These are phyloP conservation scores for Abelmoschus esculentus DNA, from an alignment of 345 rosid species.

Conservation along the genomic window DNA sequence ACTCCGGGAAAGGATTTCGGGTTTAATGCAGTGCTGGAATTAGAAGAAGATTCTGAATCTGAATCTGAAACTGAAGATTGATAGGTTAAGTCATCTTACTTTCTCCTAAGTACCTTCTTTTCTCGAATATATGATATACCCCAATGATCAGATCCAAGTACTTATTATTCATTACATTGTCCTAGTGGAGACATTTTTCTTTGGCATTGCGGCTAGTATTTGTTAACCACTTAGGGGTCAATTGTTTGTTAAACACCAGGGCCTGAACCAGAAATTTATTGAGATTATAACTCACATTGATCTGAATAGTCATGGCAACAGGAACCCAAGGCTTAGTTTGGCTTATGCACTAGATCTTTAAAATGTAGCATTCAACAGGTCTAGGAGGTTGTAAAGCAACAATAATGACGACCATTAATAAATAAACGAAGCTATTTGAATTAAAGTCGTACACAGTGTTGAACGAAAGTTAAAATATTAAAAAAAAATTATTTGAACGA, in stretches of 20 bases:
- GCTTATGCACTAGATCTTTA: background rate
- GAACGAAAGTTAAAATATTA: too few relatives aligned
- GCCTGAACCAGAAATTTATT: background rate
- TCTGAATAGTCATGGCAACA: background rate
- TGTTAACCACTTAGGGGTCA: background rate
- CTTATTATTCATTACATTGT: background rate
- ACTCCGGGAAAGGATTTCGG: conserved; percentile 47
- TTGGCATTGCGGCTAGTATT: background rate
- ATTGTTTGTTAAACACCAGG: background rate
- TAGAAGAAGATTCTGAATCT: conserved; percentile 22
- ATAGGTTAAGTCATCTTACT: background rate
- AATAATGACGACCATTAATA: too few relatives aligned
- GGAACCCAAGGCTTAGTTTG: background rate
- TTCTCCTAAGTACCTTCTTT: background rate
- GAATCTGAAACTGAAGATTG: background rate
- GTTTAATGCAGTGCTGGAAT: conserved; percentile 45
- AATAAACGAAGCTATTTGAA: too few relatives aligned
- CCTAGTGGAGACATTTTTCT: background rate
- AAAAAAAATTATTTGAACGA: too few relatives aligned
- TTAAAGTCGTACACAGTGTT: too few relatives aligned
- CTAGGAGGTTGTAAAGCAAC: too few relatives aligned
- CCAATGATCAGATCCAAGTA: background rate
- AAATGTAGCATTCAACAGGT: background rate
- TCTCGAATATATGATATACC: background rate
- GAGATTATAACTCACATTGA: background rate